Conservation (phyloP, 2,329 filamentous ascomycete species). For the Cercospora sesami region DNA sequence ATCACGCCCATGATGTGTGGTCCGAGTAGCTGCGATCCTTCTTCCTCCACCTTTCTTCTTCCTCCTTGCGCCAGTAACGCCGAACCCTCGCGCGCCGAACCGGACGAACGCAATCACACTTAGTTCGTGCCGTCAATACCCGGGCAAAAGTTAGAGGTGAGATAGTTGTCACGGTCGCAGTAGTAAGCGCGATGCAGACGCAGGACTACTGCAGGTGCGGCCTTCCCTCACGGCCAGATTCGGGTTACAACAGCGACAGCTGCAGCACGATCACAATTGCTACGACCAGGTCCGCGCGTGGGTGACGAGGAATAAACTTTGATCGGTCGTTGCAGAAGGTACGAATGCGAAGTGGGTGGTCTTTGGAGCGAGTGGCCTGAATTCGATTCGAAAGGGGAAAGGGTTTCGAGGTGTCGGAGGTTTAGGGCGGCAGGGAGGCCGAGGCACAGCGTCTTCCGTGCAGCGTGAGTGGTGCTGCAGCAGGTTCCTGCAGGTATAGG, state of each 20-base stretch:
- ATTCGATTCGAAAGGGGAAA: slow-evolving; percentile 2
- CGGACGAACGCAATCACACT: not conserved
- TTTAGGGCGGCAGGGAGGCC: not conserved
- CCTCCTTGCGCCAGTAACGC: not conserved
- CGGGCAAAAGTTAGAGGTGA: not conserved
- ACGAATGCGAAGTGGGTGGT: not conserved
- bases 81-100: not conserved
- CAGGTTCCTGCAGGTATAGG: slow-evolving; percentile 1
- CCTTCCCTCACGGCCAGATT: not conserved
- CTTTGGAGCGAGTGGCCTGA: not conserved
- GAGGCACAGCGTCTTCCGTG: not conserved
- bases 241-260: not conserved
- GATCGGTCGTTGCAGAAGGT: not conserved
- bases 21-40: not conserved
- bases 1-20: not conserved
- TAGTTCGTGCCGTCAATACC: slow-evolving; percentile 1
- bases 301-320: not conserved
- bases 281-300: not conserved
- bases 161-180: not conserved
- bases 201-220: not conserved
- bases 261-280: not conserved
- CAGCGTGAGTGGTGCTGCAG: not conserved
- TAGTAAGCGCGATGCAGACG: not conserved
- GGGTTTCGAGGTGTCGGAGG: not conserved
- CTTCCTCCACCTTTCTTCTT: not conserved